Percentiles rank a stretch among this genome's conserved stretches.
These are phyloP conservation scores for Raphanus hybrid DNA, from an alignment of 441 rosid species.

Conservation along the genomic window DNA sequence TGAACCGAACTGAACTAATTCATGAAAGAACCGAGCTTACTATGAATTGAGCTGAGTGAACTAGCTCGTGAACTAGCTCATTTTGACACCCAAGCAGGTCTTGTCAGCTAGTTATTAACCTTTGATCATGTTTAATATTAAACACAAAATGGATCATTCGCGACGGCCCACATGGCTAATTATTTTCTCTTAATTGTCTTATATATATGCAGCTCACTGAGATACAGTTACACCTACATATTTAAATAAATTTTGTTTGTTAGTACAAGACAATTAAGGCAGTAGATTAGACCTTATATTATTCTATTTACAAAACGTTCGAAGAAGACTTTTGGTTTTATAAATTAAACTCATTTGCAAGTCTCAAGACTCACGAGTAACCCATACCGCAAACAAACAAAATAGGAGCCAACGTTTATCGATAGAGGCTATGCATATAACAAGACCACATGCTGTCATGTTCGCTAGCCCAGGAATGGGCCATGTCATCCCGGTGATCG, in stretches of 20 bases:
- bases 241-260: neutral
- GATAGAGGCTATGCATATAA: slow-evolving; percentile 11
- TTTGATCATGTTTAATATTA: neutral
- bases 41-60: too few species aligned
- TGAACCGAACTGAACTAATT: too few species aligned
- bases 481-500: slow-evolving; percentile 52
- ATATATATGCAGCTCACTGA: neutral
- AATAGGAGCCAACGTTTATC: neutral
- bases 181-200: neutral
- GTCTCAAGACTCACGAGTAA: neutral
- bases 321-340: slow-evolving; percentile 19
- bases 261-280: neutral
- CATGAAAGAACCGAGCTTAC: too few species aligned
- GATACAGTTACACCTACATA: slow-evolving; percentile 10
- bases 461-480: slow-evolving; percentile 56
- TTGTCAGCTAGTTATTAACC: neutral
- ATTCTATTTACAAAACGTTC: neutral
- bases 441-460: slow-evolving; percentile 44
- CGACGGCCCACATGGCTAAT: neutral
- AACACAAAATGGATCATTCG: neutral
- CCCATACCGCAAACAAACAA: neutral
- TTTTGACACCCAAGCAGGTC: too few species aligned
- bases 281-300: slow-evolving; percentile 10
- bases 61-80: too few species aligned
- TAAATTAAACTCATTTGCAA: slow-evolving; percentile 16